Evolutionary conservation across 2,329 filamentous ascomycete genomes (phyloP).

Genomic region (Hortaea sp.): DNA sequence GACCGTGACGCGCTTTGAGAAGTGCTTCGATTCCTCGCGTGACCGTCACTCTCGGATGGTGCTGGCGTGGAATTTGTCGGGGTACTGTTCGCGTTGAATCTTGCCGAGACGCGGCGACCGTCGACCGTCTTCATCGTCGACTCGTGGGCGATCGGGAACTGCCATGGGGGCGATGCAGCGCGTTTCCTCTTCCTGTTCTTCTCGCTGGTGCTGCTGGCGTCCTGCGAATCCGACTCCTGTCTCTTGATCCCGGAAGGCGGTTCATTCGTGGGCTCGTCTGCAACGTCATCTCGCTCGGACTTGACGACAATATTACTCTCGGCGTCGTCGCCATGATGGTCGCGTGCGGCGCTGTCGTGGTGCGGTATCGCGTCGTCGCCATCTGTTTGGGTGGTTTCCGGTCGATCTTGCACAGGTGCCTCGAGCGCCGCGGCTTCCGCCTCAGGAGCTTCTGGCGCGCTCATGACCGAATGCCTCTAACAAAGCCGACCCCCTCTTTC

Average conservation of each 20-base stretch:
- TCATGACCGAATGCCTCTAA: constrained; percentile 4
- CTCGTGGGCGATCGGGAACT: constrained; percentile 20
- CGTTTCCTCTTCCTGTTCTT: constrained; percentile 52
- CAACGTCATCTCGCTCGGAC: neutral
- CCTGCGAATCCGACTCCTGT: constrained; percentile 16
- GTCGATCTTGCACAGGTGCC: no score
- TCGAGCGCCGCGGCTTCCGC: neutral
- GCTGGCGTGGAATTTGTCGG: constrained; percentile 1
- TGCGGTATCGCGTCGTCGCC: no score
- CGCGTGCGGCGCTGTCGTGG: no score
- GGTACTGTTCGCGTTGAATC: constrained; percentile 14
- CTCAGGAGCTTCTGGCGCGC: constrained; percentile 4
- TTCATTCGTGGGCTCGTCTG: neutral
- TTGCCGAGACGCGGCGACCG: constrained; percentile 23
- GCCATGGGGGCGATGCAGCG: constrained; percentile 22
- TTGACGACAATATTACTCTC: constrained; percentile 1
- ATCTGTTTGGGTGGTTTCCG: no score
- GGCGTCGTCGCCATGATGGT: constrained; percentile 1
- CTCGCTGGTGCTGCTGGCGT: constrained; percentile 4
- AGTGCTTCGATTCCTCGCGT: constrained; percentile 9
- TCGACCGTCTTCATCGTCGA: constrained; percentile 22
- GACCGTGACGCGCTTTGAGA: constrained; percentile 22
- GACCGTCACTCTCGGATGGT: constrained; percentile 15
- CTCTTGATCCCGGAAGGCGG: constrained; percentile 16
- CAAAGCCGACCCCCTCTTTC: constrained; percentile 8